Conservation (phyloP, 2,329 filamentous ascomycete species). For the Diplocarpon mali region DNA sequence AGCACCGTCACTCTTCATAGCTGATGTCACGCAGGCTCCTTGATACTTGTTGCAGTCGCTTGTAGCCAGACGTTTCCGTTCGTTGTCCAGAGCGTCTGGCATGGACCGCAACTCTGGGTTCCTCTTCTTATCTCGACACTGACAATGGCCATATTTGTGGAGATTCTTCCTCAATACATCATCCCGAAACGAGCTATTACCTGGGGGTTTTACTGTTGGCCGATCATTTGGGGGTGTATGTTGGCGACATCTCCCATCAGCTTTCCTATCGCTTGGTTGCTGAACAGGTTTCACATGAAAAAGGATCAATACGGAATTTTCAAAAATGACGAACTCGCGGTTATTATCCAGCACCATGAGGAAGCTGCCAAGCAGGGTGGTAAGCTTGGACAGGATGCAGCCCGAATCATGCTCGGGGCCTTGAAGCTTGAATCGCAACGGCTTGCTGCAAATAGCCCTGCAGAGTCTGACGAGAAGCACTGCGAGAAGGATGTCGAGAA, state of each 20-base stretch:
- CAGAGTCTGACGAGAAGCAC: neutral
- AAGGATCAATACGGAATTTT: constrained; percentile 13
- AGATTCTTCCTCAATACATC: constrained; percentile 23
- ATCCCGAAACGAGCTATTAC: constrained; percentile 18
- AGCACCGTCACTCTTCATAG: neutral
- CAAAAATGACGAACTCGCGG: constrained; percentile 15
- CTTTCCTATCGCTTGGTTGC: constrained; percentile 18
- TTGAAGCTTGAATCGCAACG: constrained; percentile 16
- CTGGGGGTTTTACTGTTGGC: constrained; percentile 22
- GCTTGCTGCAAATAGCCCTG: constrained; percentile 9
- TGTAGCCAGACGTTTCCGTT: constrained; percentile 21
- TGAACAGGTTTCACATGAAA: constrained; percentile 10
- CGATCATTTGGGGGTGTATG: constrained; percentile 23
- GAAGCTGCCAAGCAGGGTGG: constrained; percentile 18
- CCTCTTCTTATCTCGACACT: constrained; percentile 20
- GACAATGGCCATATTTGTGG: constrained; percentile 18
- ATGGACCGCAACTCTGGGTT: constrained; percentile 11
- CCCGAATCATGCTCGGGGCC: constrained; percentile 20
- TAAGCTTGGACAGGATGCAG: constrained; percentile 13
- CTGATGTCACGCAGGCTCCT: constrained; percentile 15
- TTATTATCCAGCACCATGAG: constrained; percentile 20
- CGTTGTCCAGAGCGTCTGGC: constrained; percentile 16
- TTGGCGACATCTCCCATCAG: constrained; percentile 17
- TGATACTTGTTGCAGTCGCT: constrained; percentile 20
- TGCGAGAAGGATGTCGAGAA: constrained; percentile 18